A percentile compares a stretch with the other conserved stretches of the same genome.
These are phyloP conservation scores for Phytophthora citricola DNA, from an alignment of 352 stramenopile species.

Conservation along the genomic window DNA sequence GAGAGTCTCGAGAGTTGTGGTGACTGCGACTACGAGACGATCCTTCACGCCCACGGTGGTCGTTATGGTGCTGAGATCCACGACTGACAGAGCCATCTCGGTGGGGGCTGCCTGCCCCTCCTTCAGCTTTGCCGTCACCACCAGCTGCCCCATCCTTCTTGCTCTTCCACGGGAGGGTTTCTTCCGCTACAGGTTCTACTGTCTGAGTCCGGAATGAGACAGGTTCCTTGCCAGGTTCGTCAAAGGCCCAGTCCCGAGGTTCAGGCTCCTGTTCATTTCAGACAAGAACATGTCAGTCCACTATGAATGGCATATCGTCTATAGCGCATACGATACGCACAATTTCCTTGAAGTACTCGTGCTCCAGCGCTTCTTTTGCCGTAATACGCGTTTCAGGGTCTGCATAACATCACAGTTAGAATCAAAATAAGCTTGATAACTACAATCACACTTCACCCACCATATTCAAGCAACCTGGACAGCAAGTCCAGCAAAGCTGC, in stretches of 20 bases:
- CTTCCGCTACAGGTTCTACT: constrained; percentile 78
- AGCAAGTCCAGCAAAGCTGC: constrained; percentile 81
- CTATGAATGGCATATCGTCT: no score
- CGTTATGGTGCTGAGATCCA: constrained; percentile 44
- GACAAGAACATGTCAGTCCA: not conserved
- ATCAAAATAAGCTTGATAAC: not conserved
- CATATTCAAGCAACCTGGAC: constrained; percentile 82
- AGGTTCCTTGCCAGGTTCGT: constrained; percentile 87
- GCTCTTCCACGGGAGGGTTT: constrained; percentile 73
- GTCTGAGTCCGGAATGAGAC: constrained; percentile 88
- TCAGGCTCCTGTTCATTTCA: constrained; percentile 70
- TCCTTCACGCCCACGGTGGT: constrained; percentile 43
- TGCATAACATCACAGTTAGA: constrained; percentile 24
- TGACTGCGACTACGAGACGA: constrained; percentile 54
- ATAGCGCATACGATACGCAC: constrained; percentile 36
- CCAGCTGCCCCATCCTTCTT: constrained; percentile 51
- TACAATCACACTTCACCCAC: constrained; percentile 33
- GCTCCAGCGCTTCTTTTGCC: constrained; percentile 90
- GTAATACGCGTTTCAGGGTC: constrained; percentile 92
- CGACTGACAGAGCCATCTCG: constrained; percentile 40
- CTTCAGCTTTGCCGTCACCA: constrained; percentile 37
- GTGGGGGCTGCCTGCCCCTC: constrained; percentile 33
- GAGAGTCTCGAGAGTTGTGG: constrained; percentile 51
- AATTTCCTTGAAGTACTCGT: constrained; percentile 94
- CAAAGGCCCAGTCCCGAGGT: constrained; percentile 86